Evolutionary conservation across 495 filamentous ascomycete genomes (phyloP).

Genomic region (Aspergillus funiculosus): DNA sequence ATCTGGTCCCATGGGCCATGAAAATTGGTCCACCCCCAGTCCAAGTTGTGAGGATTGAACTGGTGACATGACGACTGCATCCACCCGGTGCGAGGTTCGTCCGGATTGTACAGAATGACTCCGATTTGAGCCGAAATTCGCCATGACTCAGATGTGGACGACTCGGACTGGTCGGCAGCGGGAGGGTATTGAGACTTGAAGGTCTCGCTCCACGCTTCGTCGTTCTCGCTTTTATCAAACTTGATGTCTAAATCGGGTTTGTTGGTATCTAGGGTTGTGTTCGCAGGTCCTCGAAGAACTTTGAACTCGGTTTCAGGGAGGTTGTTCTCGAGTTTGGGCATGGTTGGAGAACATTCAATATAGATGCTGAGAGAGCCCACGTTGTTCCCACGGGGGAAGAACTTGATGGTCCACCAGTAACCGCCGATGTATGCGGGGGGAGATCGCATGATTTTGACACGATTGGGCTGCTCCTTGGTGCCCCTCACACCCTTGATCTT

Average conservation of each 20-base stretch:
- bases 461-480: conserved; percentile 55
- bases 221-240: conserved; percentile 24
- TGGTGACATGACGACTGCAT: conserved; percentile 54
- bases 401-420: conserved; percentile 65
- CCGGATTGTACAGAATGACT: conserved; percentile 60
- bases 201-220: conserved; percentile 29
- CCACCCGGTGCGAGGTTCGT: conserved; percentile 56
- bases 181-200: conserved; percentile 31
- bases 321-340: conserved; percentile 35
- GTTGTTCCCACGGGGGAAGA: conserved; percentile 61
- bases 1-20: conserved; percentile 57
- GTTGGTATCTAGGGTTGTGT: conserved; percentile 24
- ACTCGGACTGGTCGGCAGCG: conserved; percentile 8
- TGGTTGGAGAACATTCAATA: conserved; percentile 52
- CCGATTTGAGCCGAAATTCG: conserved; percentile 57
- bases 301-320: conserved; percentile 37
- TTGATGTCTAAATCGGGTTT: conserved; percentile 29
- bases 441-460: conserved; percentile 54
- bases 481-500: conserved; percentile 54
- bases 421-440: conserved; percentile 53
- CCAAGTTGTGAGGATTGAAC: conserved; percentile 52
- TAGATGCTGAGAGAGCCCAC: conserved; percentile 58
- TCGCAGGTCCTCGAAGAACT: conserved; percentile 32
- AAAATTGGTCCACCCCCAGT: conserved; percentile 66
- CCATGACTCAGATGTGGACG: conserved; percentile 30